Evolutionary conservation across 1,139 yeast species (phyloP).

Genomic region (Yamadazyma pseudoaaseri): DNA sequence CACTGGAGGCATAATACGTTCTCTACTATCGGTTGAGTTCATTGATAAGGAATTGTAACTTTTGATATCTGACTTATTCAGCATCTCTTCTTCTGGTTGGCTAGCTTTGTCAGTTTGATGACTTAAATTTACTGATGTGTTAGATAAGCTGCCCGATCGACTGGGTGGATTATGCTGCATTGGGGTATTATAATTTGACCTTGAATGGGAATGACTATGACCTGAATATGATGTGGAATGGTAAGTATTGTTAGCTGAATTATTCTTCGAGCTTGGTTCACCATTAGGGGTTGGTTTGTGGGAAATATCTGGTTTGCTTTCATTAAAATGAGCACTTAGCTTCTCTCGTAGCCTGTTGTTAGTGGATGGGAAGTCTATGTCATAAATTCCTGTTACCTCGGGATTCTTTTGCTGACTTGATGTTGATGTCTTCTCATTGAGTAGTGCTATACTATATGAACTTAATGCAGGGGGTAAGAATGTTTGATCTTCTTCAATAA

Average conservation of each 20-base stretch:
- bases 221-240: background rate
- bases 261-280: background rate
- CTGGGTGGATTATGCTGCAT: background rate
- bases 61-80: too few species aligned
- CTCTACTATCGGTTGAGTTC: background rate
- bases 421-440: slow-evolving; percentile 22
- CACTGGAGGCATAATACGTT: slow-evolving; percentile 12
- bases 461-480: slow-evolving; percentile 66
- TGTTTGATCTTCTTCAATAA: slow-evolving; percentile 51
- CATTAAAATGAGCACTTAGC: slow-evolving; percentile 27
- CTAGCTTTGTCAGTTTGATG: too few species aligned
- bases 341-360: slow-evolving; percentile 22
- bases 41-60: background rate
- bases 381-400: slow-evolving; percentile 32
- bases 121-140: background rate
- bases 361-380: slow-evolving; percentile 30
- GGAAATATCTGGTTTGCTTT: background rate
- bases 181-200: background rate
- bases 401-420: background rate
- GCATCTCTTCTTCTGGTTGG: too few species aligned
- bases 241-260: background rate
- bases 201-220: background rate
- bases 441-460: slow-evolving; percentile 47
- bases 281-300: background rate
- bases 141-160: background rate